Conservation (phyloP, 2,329 filamentous ascomycete genomes). For the Lachnum nothofagi region DNA sequence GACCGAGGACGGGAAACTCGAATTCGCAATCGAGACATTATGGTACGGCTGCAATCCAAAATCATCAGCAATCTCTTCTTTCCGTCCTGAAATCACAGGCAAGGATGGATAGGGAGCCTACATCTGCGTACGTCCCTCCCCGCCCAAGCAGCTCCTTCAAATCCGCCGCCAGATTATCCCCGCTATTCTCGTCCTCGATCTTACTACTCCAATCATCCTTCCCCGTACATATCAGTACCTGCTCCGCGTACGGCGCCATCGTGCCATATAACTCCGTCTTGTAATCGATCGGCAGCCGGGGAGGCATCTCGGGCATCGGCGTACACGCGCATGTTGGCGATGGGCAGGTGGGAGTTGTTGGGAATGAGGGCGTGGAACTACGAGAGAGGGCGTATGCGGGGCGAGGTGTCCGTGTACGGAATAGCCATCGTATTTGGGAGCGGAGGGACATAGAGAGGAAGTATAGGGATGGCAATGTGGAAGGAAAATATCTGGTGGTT, state of each 20-base stretch:
- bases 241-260: conserved; percentile 73
- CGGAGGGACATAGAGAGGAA: conserved; percentile 21
- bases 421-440: conserved; percentile 15
- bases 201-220: conserved; percentile 73
- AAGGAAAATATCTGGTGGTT: neutral
- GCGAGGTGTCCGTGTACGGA: conserved; percentile 3
- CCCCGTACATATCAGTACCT: conserved; percentile 79
- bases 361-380: conserved; percentile 25
- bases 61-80: conserved; percentile 4
- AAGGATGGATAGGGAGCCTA: conserved; percentile 35
- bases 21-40: conserved; percentile 70
- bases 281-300: conserved; percentile 69
- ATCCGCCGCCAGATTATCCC: conserved; percentile 62
- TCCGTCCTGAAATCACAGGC: no score
- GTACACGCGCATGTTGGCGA: conserved; percentile 71
- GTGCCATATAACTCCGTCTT: conserved; percentile 66
- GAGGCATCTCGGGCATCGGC: conserved; percentile 57
- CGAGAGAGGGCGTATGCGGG: conserved; percentile 1
- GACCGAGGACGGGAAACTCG: conserved; percentile 61
- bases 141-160: conserved; percentile 66
- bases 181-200: conserved; percentile 75
- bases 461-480: neutral
- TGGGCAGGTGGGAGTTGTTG: conserved; percentile 51
- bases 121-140: conserved; percentile 62
- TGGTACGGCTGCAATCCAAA: conserved; percentile 64